These are phyloP conservation scores for Dalbergia cochinchinensis DNA, from an alignment of 306 rosid genomes.

Conservation along the genomic window DNA sequence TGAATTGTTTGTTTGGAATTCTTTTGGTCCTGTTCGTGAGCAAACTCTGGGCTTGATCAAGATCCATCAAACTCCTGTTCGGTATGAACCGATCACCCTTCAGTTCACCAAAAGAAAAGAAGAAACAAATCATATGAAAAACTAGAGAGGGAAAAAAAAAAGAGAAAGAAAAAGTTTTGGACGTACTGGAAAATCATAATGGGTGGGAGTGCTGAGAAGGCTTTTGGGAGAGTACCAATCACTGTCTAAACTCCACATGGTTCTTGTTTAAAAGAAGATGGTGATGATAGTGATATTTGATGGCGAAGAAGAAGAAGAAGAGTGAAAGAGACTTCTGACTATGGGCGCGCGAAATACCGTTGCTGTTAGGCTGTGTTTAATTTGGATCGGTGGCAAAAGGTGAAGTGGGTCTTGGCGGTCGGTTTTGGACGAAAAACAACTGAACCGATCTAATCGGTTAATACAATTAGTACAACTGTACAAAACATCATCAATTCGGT, in stretches of 20 bases:
- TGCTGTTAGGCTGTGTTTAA: too few species aligned
- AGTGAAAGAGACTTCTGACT: too few species aligned
- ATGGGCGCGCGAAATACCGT: too few species aligned
- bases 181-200: conserved; percentile 72
- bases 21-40: conserved; percentile 64
- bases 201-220: conserved; percentile 59
- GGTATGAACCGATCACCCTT: conserved; percentile 92
- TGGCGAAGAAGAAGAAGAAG: too few species aligned
- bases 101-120: not conserved
- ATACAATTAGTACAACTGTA: too few species aligned
- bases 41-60: conserved; percentile 88
- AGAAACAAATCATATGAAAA: not conserved
- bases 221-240: conserved; percentile 84
- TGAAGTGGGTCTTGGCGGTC: too few species aligned
- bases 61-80: conserved; percentile 93
- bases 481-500: too few species aligned
- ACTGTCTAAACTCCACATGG: conserved; percentile 65
- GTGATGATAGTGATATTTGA: too few species aligned
- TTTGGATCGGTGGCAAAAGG: too few species aligned
- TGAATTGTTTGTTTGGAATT: conserved; percentile 46
- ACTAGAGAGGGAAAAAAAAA: not conserved
- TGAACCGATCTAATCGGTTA: too few species aligned
- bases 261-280: conserved; percentile 1
- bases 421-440: too few species aligned
- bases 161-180: not conserved